phyloP scores from a whole-genome alignment of 306 rosid genomes.

The Myrica gale region DNA sequence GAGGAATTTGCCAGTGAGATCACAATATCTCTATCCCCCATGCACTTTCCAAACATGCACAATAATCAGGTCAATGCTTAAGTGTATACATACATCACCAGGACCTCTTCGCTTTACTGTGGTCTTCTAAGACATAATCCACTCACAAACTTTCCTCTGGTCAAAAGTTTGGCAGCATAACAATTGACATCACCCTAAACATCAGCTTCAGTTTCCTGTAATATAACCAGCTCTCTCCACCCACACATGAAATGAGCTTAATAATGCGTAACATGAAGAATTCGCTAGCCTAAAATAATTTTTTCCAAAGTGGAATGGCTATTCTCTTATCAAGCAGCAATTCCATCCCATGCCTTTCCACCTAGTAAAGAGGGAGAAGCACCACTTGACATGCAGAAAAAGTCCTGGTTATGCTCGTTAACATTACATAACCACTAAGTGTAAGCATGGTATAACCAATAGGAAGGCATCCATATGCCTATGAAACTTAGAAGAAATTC shows the following conservation, averaged over 20 bases:
- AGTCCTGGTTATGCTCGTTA: background rate
- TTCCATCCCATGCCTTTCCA: background rate
- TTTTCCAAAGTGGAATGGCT: background rate
- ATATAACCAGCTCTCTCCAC: background rate
- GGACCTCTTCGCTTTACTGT: slow-evolving; percentile 8
- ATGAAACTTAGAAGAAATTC: background rate
- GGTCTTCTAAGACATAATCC: slow-evolving; percentile 23
- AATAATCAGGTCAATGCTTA: background rate
- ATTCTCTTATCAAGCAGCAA: background rate
- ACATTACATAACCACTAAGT: background rate
- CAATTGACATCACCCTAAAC: background rate
- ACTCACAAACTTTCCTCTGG: background rate
- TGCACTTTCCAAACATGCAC: slow-evolving; percentile 2
- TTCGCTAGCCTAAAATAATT: background rate
- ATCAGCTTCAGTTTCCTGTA: background rate
- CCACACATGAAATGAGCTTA: background rate
- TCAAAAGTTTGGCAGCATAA: background rate
- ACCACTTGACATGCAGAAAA: background rate
- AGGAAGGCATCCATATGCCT: background rate
- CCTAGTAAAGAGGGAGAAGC: background rate
- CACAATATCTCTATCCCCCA: background rate
- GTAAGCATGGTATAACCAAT: background rate
- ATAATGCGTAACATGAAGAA: background rate
- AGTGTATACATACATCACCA: background rate
- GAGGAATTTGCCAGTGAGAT: background rate